Percentiles rank a stretch among this genome's conserved stretches.
These are phyloP conservation scores for Metarhizium anisopliae DNA, from an alignment of 2,329 filamentous ascomycete genomes.

Conservation along the genomic window DNA sequence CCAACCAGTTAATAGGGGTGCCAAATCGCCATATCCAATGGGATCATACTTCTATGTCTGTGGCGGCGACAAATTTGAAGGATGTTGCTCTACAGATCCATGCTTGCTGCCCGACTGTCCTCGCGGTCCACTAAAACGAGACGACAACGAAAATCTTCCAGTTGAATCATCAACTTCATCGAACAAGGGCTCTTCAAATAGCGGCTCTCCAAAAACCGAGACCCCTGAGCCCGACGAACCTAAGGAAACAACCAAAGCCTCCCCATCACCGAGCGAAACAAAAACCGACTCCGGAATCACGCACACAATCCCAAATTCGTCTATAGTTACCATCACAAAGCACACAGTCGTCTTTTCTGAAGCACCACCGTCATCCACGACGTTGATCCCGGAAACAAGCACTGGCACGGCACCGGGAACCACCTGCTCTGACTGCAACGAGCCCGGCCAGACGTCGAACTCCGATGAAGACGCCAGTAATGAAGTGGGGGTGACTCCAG, in stretches of 20 bases:
- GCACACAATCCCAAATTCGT: conserved; percentile 25
- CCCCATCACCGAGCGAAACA: conserved; percentile 7
- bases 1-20: background rate
- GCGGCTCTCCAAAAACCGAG: background rate
- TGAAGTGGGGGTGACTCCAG: conserved; percentile 14
- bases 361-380: conserved; percentile 12
- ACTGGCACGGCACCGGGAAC: background rate
- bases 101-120: conserved; percentile 20
- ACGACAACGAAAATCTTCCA: background rate
- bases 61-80: conserved; percentile 24
- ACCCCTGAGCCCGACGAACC: background rate
- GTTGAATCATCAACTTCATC: background rate
- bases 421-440: background rate
- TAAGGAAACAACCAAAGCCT: background rate
- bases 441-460: background rate
- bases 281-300: conserved; percentile 28
- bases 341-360: conserved; percentile 23
- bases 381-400: background rate
- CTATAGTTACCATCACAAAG: conserved; percentile 24
- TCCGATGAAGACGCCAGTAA: background rate
- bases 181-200: background rate
- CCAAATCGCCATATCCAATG: conserved; percentile 15
- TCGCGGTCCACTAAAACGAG: conserved; percentile 18
- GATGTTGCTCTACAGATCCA: conserved; percentile 37
- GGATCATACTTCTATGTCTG: conserved; percentile 30